Base-by-base conservation (phyloP, 2,329 filamentous ascomycete genomes). In the Colletotrichum shisoi region DNA sequence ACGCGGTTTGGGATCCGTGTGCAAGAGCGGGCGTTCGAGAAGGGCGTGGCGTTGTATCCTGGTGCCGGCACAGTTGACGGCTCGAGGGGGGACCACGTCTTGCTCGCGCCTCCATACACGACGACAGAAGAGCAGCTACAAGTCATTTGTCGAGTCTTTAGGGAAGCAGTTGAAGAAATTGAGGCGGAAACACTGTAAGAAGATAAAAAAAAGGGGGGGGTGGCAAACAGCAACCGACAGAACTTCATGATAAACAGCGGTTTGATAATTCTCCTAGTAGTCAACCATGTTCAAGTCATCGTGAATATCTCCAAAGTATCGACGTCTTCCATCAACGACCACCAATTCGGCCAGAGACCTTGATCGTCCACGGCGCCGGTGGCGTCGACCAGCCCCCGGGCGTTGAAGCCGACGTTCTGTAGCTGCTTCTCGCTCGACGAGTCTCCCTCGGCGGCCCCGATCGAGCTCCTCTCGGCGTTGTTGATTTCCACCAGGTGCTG, bases 51-150 rank as follows among this genome's bases (percentile, higher is more conserved):
- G 3, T 15, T 70, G 17, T 70, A 92, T 73, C 87, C 87, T 1
- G 89, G 88, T 0, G 78, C 79, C 0, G 89, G 89, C 1, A 87
- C 87, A 0, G 85, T 80, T 0, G 87, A 83, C 70, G 82, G 91
- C 51, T 81, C 84, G 1, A 74, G 74, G 1, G 90, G 91, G 11
- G 91, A 94, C 72, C 89, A 92, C 74, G 79, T 92, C 42, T 81
- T 93, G 31, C 72, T 94, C 12, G 85, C 89, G 1, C 91, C 91
- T 5, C 83, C 91, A 0, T 92, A 88, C 76, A 92, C 85, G 51
- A 81, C 89, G 24, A 87, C 83, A 1, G 63, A 69, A 6, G 60
- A 63, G 19, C 31, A 67, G 40, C 7, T 69, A 19, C 12, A 8
- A 7, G 8, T 39, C 24, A 56, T 67, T 24, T 59, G 52, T 11